Evolutionary conservation across 1,139 yeast species (phyloP), one percentile per base, ranked within the genome.

Genomic region (Saccharomycopsis crataegensis): DNA sequence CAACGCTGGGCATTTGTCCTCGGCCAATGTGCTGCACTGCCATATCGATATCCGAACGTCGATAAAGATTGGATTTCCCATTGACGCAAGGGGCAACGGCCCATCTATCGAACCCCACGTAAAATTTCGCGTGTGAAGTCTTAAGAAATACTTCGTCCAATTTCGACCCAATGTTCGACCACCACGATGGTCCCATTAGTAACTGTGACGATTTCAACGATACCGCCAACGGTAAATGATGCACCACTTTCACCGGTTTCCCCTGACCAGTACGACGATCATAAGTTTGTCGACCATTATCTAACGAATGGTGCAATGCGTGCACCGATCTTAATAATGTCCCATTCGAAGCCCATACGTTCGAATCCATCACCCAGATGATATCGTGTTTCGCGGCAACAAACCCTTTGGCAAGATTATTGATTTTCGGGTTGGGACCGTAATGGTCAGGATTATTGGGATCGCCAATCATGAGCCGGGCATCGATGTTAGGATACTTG

Each of bases 371-470:
- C n/a, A 88, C 80, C 96, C 97, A 89, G 12, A 89, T 62, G 37
- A 86, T 77, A 64, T 89, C 96, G 66, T 80, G 72, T 61, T 80
- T 78, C 12, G 96, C 91, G 1, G 68, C 67, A 46, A 70, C 65
- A 64, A 84, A 87, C 3, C 96, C 96, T 65, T 86, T 86, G 17
- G 91, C 81, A 49, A 89, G 72, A 66, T 89, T 89, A 68, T 88
- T 88, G 54, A 89, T 87, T 67, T 89, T 89, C 9, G 97, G 97
- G 63, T 89, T 89, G 2, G 96, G 95, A 0, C 96, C 96, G 62
- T 72, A 84, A 60, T 77, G 76, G 53, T 76, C 81, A 40, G 67
- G 66, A 42, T 67, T 70, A 42, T 70, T 68, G 28, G 74, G 67
- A 49, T 68, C 69, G 31, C 77, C 79, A 1, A 85, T 67, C 57